Conservation (phyloP, 2,329 filamentous ascomycete genomes). For the Sporothrix pallida region DNA sequence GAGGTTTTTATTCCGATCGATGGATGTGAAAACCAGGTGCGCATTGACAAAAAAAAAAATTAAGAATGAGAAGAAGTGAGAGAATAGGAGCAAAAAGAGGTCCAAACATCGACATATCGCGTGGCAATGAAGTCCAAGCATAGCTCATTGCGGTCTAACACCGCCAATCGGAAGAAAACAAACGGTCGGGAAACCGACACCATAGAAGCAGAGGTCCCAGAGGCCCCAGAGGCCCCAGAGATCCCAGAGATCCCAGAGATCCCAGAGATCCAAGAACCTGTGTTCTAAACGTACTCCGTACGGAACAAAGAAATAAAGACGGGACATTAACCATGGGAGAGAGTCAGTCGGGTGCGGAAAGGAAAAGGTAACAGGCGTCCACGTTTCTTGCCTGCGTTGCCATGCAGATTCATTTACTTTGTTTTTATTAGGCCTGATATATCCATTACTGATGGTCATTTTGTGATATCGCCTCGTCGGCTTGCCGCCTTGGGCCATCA, state of each 20-base stretch:
- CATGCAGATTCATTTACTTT: background rate
- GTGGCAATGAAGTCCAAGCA: slow-evolving; percentile 1
- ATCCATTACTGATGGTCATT: background rate
- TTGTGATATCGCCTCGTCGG: background rate
- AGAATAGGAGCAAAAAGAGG: background rate
- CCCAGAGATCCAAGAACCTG: too few relatives aligned
- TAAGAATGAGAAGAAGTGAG: background rate
- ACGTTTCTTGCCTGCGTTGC: slow-evolving; percentile 4
- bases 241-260: too few relatives aligned
- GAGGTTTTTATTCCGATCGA: slow-evolving; percentile 2
- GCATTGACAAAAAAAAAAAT: slow-evolving; percentile 10
- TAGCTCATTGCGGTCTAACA: too few relatives aligned
- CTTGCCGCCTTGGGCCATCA: slow-evolving; percentile 1
- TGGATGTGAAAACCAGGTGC: background rate
- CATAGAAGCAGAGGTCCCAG: background rate
- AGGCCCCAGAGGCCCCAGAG: background rate
- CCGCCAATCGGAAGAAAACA: background rate
- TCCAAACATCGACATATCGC: slow-evolving; percentile 5
- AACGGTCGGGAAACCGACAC: slow-evolving; percentile 4
- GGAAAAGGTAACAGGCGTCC: background rate
- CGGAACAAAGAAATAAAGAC: background rate
- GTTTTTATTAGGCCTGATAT: background rate
- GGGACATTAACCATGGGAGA: background rate
- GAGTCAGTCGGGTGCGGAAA: background rate
- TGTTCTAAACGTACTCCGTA: background rate